Percentiles rank a stretch among this genome's conserved stretches.
Evolutionary conservation across 345 rosid species (phyloP).

Genomic region (Passiflora organensis): DNA sequence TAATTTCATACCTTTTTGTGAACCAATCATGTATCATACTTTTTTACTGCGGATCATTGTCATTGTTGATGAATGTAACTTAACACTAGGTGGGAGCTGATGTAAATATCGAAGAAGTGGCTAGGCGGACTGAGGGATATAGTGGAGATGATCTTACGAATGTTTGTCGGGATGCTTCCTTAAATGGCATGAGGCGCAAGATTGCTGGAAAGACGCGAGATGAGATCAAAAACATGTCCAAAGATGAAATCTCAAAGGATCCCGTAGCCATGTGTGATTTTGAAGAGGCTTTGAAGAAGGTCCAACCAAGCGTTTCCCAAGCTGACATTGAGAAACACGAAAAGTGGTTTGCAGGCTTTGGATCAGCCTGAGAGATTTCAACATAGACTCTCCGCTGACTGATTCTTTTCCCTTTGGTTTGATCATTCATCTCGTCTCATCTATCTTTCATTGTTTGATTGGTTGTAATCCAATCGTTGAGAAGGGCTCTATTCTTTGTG

Average conservation of each 20-base stretch:
- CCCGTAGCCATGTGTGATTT: constrained; percentile 99
- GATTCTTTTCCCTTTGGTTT: no score
- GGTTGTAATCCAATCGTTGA: no score
- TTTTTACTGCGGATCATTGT: no score
- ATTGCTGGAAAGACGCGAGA: constrained; percentile 98
- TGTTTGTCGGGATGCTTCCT: constrained; percentile 94
- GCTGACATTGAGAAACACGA: constrained; percentile 92
- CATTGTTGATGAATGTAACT: no score
- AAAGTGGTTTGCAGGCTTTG: constrained; percentile 92
- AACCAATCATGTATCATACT: no score
- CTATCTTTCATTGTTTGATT: no score
- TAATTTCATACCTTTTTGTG: no score
- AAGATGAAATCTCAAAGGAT: constrained; percentile 95
- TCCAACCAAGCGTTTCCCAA: constrained; percentile 89
- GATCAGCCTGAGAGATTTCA: constrained; percentile 55
- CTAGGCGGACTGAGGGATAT: constrained; percentile 88
- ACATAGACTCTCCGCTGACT: no score
- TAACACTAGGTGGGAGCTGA: constrained; percentile 66
- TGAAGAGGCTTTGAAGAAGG: constrained; percentile 89
- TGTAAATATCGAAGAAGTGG: constrained; percentile 87
- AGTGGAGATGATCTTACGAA: constrained; percentile 99
- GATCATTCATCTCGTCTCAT: no score
- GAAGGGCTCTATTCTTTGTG: no score
- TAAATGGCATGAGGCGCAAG: constrained; percentile 99
- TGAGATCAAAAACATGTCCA: constrained; percentile 97